Evolutionary conservation across 176 grass and related monocot species (phyloP), one percentile per base, ranked within the genome.

Genomic region (Carex kokanica): DNA sequence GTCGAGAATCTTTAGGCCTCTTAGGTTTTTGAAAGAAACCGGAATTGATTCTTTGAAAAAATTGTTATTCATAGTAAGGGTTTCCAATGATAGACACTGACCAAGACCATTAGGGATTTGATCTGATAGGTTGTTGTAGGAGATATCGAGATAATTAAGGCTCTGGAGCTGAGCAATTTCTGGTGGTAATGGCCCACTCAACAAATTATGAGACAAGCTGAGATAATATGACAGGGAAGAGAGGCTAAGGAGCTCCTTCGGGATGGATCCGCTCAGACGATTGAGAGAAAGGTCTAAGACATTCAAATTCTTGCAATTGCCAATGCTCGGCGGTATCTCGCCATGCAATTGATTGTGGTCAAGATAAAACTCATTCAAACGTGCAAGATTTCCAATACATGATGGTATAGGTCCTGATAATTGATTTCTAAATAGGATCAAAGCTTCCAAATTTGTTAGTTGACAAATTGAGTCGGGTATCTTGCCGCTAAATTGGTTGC

Each of bases 41-140:
- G 94, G 94, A 89, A 97, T 91, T 8, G 91, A 91, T 16, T 88
- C 91, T 7, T 91, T 97, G 49, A 97, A 10, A 84, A 86, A 88
- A 89, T 95, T 95, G 84, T 95, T 91, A 8, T 86, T 91, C 1
- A 95, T 89, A 58, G 65, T 59, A 34, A 95, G 58, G 4, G 84
- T 88, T 81, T 91, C 90, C 70, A 95, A 85, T 11, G 87, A 86
- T 29, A 86, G 64, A 82, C 93, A 95, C 18, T 65, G 29, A n/a
- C 93, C 93, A 24, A 95, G 86, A 1, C 82, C 80, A 24, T 92
- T 88, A 0, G 93, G 93, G 72, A 95, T 91, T 80, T 67, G 62
- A 4, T 86, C 88, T 49, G 92, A 95, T 41, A 95, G 55, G 82
- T 85, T 85, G 68, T 95, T 95, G 86, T 91, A 85, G 56, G 92